Conservation (phyloP, 176 grass and related monocot genomes). For the Pontederia paniculata region DNA sequence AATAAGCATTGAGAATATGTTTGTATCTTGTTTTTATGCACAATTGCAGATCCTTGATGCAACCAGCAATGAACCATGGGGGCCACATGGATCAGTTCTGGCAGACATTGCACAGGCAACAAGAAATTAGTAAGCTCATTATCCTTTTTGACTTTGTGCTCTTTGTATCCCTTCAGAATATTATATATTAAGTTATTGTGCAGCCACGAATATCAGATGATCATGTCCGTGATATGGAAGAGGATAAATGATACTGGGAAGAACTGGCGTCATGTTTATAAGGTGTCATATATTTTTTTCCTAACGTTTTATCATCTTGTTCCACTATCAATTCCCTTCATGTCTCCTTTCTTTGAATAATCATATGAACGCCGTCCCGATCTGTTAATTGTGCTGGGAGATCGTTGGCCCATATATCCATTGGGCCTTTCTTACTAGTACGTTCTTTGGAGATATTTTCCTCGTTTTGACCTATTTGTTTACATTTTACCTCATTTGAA, state of each 20-base stretch:
- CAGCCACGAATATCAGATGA: conserved; percentile 95
- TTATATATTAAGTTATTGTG: conserved; percentile 16
- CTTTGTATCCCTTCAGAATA: not conserved
- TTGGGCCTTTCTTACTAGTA: not conserved
- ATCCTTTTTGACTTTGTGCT: not conserved
- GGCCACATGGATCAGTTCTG: conserved; percentile 82
- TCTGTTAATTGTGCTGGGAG: no score
- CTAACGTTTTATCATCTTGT: not conserved
- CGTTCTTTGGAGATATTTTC: not conserved
- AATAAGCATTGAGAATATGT: not conserved
- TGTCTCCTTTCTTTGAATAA: not conserved
- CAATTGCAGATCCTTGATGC: conserved; percentile 71
- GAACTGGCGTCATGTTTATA: conserved; percentile 99
- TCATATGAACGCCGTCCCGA: no score
- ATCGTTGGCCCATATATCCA: not conserved
- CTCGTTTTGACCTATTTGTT: conserved; percentile 1
- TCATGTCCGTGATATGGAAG: conserved; percentile 97
- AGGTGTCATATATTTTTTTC: conserved; percentile 31
- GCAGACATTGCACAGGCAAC: conserved; percentile 86
- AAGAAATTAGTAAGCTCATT: conserved; percentile 47
- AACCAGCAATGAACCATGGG: conserved; percentile 97
- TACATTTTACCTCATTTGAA: no score
- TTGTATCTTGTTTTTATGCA: conserved; percentile 7
- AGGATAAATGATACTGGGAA: conserved; percentile 93
- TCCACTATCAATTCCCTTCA: not conserved